A percentile compares a stretch with the other conserved stretches of the same genome.
Evolutionary conservation across 352 stramenopile genomes (phyloP).

Genomic region (Globisporangium nagaii): DNA sequence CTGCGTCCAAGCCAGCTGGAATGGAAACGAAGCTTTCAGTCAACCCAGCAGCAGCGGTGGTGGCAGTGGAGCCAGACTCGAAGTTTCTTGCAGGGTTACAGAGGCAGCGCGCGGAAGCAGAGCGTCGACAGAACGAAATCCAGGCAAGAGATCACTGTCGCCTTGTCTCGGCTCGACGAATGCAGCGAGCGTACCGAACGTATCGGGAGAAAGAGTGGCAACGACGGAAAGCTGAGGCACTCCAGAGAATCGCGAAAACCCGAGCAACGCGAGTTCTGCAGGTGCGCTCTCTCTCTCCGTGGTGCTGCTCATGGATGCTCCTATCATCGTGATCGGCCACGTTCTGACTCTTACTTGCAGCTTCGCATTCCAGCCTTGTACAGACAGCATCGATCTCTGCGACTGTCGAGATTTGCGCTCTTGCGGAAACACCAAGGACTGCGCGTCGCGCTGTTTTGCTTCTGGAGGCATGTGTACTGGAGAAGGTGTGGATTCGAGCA

Average conservation of each 20-base stretch:
- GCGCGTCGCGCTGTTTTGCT: slow-evolving; percentile 27
- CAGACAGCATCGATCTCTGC: neutral
- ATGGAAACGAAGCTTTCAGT: neutral
- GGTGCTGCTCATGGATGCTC: neutral
- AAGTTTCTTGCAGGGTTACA: slow-evolving; percentile 9
- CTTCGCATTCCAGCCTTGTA: slow-evolving; percentile 7
- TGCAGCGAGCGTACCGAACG: slow-evolving; percentile 3
- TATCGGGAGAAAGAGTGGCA: neutral
- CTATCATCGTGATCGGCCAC: neutral
- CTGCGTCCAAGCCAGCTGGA: neutral
- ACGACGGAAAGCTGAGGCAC: neutral
- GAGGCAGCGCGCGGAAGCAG: slow-evolving; percentile 1
- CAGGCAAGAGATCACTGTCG: slow-evolving; percentile 2
- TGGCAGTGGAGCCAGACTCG: neutral
- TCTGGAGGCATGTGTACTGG: slow-evolving; percentile 31
- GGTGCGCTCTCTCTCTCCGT: slow-evolving; percentile 1
- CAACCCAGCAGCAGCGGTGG: neutral
- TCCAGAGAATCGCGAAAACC: neutral
- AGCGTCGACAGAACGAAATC: slow-evolving; percentile 4
- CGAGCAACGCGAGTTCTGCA: slow-evolving; percentile 3
- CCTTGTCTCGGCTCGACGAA: neutral
- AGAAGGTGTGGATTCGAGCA: slow-evolving; percentile 17
- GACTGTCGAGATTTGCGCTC: slow-evolving; percentile 1
- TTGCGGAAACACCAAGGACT: slow-evolving; percentile 16
- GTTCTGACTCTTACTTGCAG: slow-evolving; percentile 3